Evolutionary conservation across 2,329 filamentous ascomycete genomes (phyloP).

Genomic region (Claviceps spartinae): DNA sequence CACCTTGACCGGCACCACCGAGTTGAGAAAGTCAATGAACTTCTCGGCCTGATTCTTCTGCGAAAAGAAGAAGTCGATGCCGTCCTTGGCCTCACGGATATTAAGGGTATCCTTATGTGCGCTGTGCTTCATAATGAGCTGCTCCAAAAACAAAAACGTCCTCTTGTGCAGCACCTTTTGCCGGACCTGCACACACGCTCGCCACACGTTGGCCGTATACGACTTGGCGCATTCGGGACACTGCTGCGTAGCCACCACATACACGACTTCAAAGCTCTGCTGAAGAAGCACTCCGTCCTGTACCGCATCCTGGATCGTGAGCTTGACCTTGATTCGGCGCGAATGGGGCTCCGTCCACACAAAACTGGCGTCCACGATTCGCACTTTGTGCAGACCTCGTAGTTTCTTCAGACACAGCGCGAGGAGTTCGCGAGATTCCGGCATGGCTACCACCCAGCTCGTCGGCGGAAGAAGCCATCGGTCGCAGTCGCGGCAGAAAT

Average conservation of each 20-base stretch:
- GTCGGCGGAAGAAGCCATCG: constrained; percentile 78
- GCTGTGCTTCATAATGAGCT: constrained; percentile 87
- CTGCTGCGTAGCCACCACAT: constrained; percentile 80
- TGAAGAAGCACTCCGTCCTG: constrained; percentile 59
- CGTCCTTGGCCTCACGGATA: constrained; percentile 93
- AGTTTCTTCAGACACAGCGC: constrained; percentile 85
- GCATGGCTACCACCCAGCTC: constrained; percentile 73
- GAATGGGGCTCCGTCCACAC: constrained; percentile 99
- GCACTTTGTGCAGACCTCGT: constrained; percentile 71
- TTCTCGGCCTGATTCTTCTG: constrained; percentile 83
- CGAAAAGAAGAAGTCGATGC: constrained; percentile 90
- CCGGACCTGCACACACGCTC: constrained; percentile 83
- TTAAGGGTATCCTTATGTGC: constrained; percentile 92
- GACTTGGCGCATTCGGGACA: constrained; percentile 92
- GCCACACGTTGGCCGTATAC: constrained; percentile 93
- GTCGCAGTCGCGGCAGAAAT: constrained; percentile 91
- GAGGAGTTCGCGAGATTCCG: constrained; percentile 83
- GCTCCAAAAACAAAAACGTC: constrained; percentile 59
- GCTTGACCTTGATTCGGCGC: constrained; percentile 80
- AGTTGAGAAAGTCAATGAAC: constrained; percentile 80
- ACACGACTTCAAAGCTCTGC: constrained; percentile 91
- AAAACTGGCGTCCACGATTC: constrained; percentile 91
- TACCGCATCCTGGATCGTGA: constrained; percentile 70
- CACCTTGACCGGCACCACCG: constrained; percentile 61
- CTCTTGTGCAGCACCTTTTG: constrained; percentile 97